Conservation (phyloP, 345 rosid genomes). For the Salix udensis region DNA sequence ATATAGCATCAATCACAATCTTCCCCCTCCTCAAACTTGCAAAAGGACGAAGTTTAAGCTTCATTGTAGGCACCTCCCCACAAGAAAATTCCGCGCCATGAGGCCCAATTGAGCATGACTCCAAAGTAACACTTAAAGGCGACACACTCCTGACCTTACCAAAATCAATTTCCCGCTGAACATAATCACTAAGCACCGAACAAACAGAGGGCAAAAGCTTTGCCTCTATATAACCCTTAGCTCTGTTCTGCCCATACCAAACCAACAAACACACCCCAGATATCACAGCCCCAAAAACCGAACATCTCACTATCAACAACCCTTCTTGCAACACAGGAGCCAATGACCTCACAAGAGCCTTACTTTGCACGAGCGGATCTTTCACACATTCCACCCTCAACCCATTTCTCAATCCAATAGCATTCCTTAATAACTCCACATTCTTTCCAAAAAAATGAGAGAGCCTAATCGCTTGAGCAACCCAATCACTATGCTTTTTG, state of each 20-base stretch:
- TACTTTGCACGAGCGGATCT: constrained; percentile 62
- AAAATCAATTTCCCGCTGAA: constrained; percentile 76
- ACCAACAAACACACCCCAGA: constrained; percentile 84
- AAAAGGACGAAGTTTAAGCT: constrained; percentile 73
- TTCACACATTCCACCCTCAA: constrained; percentile 47
- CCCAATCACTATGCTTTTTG: constrained; percentile 60
- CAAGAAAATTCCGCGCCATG: constrained; percentile 80
- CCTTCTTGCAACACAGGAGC: constrained; percentile 74
- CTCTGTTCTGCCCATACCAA: constrained; percentile 81
- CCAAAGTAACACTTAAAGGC: constrained; percentile 75
- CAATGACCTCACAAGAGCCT: constrained; percentile 54
- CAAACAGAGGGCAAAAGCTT: constrained; percentile 88
- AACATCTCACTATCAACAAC: constrained; percentile 71
- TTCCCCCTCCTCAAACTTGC: constrained; percentile 86
- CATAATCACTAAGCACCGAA: constrained; percentile 62
- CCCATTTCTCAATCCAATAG: constrained; percentile 57
- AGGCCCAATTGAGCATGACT: constrained; percentile 75
- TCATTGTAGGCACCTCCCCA: constrained; percentile 80
- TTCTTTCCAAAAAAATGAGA: constrained; percentile 65
- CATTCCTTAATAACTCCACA: constrained; percentile 57
- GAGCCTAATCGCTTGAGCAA: constrained; percentile 50
- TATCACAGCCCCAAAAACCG: constrained; percentile 59
- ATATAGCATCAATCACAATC: constrained; percentile 80
- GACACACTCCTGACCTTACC: constrained; percentile 85
- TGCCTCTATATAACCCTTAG: constrained; percentile 61